Conservation (phyloP, 116 monocot species). For the Posidonia oceanica region DNA sequence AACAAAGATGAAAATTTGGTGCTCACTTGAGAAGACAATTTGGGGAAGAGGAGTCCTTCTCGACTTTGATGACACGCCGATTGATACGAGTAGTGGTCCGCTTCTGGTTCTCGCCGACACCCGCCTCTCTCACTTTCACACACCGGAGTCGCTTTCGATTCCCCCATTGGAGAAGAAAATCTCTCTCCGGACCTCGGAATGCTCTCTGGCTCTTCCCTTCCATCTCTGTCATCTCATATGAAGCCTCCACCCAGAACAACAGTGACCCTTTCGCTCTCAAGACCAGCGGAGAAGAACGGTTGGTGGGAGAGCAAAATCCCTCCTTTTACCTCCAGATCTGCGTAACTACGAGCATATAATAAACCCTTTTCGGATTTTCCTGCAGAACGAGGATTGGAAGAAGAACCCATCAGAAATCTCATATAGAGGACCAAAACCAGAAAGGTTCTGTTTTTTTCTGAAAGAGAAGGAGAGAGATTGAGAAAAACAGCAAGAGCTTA, state of each 20-base stretch:
- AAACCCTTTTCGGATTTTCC: conserved; percentile 1
- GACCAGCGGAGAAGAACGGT: not conserved
- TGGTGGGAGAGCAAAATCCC: not conserved
- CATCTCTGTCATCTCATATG: conserved; percentile 29
- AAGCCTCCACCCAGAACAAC: not conserved
- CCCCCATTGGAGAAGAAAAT: conserved; percentile 75
- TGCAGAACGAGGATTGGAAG: not conserved
- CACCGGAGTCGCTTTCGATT: conserved; percentile 74
- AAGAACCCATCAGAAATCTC: not conserved
- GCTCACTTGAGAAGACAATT: conserved; percentile 4
- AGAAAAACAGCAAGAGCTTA: too few species aligned
- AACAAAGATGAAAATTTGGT: not conserved
- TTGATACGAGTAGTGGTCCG: conserved; percentile 27
- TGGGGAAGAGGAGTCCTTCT: conserved; percentile 26
- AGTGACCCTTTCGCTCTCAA: not conserved
- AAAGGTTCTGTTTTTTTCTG: too few species aligned
- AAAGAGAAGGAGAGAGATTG: too few species aligned
- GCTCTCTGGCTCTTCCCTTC: conserved; percentile 25
- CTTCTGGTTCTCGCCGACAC: conserved; percentile 21
- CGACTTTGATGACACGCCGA: conserved; percentile 39
- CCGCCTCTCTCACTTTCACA: conserved; percentile 47
- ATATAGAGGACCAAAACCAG: too few species aligned
- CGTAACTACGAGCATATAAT: not conserved
- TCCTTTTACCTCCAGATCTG: conserved; percentile 4
- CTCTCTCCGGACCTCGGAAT: conserved; percentile 23